Conservation (phyloP, 345 rosid species). For the Eucalyptus curtisii region DNA sequence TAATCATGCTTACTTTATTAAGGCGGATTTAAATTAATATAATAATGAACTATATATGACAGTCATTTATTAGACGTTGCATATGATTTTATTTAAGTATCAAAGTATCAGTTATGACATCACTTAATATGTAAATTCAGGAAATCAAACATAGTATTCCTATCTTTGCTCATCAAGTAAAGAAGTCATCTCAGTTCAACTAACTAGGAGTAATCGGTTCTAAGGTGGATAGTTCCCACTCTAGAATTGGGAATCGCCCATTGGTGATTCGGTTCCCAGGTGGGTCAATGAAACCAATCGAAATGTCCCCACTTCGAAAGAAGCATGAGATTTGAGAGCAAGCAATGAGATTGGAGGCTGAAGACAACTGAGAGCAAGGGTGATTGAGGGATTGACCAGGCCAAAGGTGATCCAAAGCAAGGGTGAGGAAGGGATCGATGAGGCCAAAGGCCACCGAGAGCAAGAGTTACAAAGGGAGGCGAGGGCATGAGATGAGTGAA, state of each 20-base stretch:
- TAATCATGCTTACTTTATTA: background rate
- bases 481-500: background rate
- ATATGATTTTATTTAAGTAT: background rate
- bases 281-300: background rate
- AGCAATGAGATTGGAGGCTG: background rate
- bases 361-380: background rate
- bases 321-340: background rate
- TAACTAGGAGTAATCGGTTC: background rate
- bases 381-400: fast-evolving
- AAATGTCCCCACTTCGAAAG: background rate
- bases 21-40: background rate
- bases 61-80: background rate
- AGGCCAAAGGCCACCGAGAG: background rate
- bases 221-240: background rate
- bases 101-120: background rate
- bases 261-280: fast-evolving
- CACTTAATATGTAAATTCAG: background rate
- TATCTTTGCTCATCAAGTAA: background rate
- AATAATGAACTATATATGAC: background rate
- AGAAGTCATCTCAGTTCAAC: background rate
- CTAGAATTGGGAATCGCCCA: background rate
- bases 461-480: background rate
- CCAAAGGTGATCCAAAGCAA: background rate
- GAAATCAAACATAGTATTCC: background rate
- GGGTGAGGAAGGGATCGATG: background rate